Evolutionary conservation across 2,329 filamentous ascomycete species (phyloP).

Genomic region (Cadophora sp.): DNA sequence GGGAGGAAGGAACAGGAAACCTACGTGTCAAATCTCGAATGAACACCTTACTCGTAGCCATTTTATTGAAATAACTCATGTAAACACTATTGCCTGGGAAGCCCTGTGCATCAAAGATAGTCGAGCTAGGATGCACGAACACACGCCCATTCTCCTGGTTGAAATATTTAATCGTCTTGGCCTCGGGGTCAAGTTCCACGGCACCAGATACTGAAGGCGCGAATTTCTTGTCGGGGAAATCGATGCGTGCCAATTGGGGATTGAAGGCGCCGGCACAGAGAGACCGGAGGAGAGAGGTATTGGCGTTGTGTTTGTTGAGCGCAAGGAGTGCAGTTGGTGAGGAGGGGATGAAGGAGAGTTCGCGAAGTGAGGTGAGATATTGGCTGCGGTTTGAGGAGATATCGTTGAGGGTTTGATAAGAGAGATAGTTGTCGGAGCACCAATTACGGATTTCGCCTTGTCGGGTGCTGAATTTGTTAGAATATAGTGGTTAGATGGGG

Average conservation of each 20-base stretch:
- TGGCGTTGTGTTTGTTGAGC: conserved; percentile 57
- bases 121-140: conserved; percentile 91
- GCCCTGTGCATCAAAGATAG: conserved; percentile 80
- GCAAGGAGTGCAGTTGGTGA: conserved; percentile 38
- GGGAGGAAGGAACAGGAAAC: too few relatives aligned
- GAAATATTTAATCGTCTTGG: conserved; percentile 90
- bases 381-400: conserved; percentile 87
- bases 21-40: conserved; percentile 87
- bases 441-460: conserved; percentile 73
- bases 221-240: conserved; percentile 96
- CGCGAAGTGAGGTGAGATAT: conserved; percentile 83
- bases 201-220: conserved; percentile 85
- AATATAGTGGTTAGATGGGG: neutral
- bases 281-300: conserved; percentile 46
- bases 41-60: conserved; percentile 91
- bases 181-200: conserved; percentile 92
- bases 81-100: conserved; percentile 80
- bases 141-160: conserved; percentile 84
- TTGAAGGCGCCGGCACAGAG: conserved; percentile 57
- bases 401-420: conserved; percentile 82
- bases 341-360: conserved; percentile 77
- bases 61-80: conserved; percentile 89
- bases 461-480: conserved; percentile 48
- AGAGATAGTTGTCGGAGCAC: conserved; percentile 87
- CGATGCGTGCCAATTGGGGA: conserved; percentile 90